A percentile compares a stretch with the other conserved stretches of the same genome.
phyloP scores from a whole-genome alignment of 345 rosid genomes.

The Psidium guajava region DNA sequence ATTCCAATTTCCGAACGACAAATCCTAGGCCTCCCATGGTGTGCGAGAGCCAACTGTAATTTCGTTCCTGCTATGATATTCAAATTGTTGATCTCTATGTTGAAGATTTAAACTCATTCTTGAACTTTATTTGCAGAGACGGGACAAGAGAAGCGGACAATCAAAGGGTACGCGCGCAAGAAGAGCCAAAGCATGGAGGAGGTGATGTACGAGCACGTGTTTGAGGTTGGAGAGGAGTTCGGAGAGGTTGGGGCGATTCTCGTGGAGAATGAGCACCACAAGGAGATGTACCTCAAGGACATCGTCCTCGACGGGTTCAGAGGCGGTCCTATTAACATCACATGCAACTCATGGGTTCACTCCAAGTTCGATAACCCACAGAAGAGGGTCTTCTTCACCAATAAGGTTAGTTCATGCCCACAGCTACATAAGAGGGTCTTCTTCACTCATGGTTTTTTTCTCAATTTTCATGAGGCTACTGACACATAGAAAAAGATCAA shows the following conservation, averaged over 20 bases:
- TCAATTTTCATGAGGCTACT: not conserved
- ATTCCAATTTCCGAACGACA: not conserved
- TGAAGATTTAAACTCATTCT: not conserved
- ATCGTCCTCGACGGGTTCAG: slow-evolving; percentile 35
- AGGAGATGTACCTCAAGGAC: slow-evolving; percentile 44
- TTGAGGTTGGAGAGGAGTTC: slow-evolving; percentile 36
- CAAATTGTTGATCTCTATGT: not conserved
- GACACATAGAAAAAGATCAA: not conserved
- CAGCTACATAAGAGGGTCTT: not conserved
- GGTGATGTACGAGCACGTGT: slow-evolving; percentile 40
- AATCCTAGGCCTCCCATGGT: not conserved
- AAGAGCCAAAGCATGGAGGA: slow-evolving; percentile 7
- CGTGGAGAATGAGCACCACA: slow-evolving; percentile 61
- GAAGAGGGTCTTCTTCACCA: slow-evolving; percentile 54
- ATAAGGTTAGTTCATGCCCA: slow-evolving; percentile 17
- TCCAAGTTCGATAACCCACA: slow-evolving; percentile 29
- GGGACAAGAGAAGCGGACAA: slow-evolving; percentile 29
- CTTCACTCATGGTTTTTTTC: not conserved
- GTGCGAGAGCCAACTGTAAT: not conserved
- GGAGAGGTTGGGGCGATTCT: slow-evolving; percentile 58
- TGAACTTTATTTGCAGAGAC: slow-evolving; percentile 15
- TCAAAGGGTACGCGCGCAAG: slow-evolving; percentile 37
- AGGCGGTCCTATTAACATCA: slow-evolving; percentile 17
- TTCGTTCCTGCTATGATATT: not conserved
- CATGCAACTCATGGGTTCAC: slow-evolving; percentile 54